Conservation (phyloP, 1,284 basidiomycete species). For the Apiotrichum laibachii region DNA sequence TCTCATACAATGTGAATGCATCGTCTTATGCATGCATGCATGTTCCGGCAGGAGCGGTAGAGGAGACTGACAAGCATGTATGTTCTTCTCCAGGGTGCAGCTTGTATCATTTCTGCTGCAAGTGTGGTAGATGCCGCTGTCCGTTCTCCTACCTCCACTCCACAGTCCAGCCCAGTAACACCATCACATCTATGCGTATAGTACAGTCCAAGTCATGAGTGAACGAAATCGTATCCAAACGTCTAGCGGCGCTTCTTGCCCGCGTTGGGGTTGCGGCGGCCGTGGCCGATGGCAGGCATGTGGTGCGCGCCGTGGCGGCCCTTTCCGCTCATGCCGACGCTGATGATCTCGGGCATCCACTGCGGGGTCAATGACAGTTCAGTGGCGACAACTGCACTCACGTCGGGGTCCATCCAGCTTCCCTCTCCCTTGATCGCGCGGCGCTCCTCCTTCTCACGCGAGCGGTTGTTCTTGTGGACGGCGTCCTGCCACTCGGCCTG, state of each 20-base stretch:
- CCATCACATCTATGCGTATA: constrained; percentile 1
- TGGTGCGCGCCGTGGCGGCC: constrained; percentile 62
- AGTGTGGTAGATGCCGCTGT: no score
- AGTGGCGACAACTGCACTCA: constrained; percentile 26
- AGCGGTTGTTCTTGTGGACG: constrained; percentile 67
- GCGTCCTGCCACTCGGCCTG: constrained; percentile 81
- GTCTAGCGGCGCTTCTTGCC: constrained; percentile 45
- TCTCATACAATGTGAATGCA: not conserved
- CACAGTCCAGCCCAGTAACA: not conserved
- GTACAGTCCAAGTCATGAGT: constrained; percentile 3
- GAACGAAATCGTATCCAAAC: not conserved
- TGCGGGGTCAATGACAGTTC: constrained; percentile 9
- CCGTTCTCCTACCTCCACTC: not conserved
- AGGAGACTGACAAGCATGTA: not conserved
- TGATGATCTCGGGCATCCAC: constrained; percentile 84
- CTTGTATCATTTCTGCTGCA: not conserved
- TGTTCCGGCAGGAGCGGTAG: not conserved
- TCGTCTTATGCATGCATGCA: not conserved
- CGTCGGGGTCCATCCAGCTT: constrained; percentile 90
- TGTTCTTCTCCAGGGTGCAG: not conserved
- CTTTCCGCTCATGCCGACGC: constrained; percentile 69
- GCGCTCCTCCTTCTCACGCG: constrained; percentile 73
- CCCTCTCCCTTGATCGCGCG: constrained; percentile 61
- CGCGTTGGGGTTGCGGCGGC: constrained; percentile 82
- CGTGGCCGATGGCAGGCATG: constrained; percentile 78